phyloP scores from a whole-genome alignment of 164 flowering plant species.

The Taxillus chinensis region DNA sequence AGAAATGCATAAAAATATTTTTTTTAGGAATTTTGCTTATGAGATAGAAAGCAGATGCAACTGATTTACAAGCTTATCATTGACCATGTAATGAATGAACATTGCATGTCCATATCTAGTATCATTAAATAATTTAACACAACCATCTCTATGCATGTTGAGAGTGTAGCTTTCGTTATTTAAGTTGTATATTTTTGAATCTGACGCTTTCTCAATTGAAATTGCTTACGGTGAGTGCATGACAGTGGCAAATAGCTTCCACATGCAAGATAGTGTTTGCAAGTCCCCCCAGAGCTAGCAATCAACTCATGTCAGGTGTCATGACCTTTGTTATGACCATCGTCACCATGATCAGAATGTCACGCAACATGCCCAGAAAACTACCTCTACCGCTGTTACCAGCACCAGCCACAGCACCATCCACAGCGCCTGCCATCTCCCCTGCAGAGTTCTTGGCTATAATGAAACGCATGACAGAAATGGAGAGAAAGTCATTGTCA shows the following conservation, averaged over 20 bases:
- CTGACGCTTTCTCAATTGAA: no score
- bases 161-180: no score
- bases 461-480: slow-evolving; percentile 47
- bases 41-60: no score
- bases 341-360: slow-evolving; percentile 38
- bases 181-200: no score
- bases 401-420: slow-evolving; percentile 29
- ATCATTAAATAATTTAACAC: no score
- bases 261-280: slow-evolving; percentile 9
- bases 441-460: slow-evolving; percentile 23
- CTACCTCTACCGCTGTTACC: slow-evolving; percentile 39
- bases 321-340: slow-evolving; percentile 53
- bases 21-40: no score
- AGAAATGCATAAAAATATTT: background rate
- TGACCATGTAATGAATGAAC: no score
- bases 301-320: slow-evolving; percentile 26
- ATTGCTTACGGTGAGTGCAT: no score
- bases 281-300: slow-evolving; percentile 20
- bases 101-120: no score
- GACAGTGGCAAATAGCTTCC: background rate
- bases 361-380: slow-evolving; percentile 44
- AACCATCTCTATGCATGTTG: no score
- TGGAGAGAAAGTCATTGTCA: slow-evolving; percentile 37
- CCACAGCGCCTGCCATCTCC: slow-evolving; percentile 20
- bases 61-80: no score